Percentiles rank a stretch among this genome's conserved stretches.
Conservation (phyloP, 2,329 filamentous ascomycete species). For the Ophiostoma pallidulum region DNA sequence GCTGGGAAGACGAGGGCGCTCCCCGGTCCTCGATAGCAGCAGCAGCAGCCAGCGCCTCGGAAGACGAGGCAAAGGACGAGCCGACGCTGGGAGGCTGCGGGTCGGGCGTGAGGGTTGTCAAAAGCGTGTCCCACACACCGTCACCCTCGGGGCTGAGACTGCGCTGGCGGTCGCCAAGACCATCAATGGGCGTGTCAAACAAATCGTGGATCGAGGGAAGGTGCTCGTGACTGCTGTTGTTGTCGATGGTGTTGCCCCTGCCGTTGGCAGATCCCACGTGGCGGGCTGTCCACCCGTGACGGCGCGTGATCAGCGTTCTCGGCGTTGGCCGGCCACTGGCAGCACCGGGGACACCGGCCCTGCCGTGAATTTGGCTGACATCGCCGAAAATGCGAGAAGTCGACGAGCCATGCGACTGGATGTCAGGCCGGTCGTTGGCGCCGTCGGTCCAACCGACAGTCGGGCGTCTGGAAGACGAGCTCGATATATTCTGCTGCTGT, state of each 20-base stretch:
- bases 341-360: not conserved
- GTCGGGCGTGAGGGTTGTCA: slow-evolving; percentile 73
- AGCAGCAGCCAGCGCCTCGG: slow-evolving; percentile 34
- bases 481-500: slow-evolving; percentile 1
- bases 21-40: not conserved
- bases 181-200: slow-evolving; percentile 41
- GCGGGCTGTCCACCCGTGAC: slow-evolving; percentile 3
- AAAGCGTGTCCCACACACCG: slow-evolving; percentile 67
- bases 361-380: slow-evolving; percentile 1
- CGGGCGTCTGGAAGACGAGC: slow-evolving; percentile 1
- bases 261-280: too few relatives aligned
- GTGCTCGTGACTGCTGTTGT: not conserved
- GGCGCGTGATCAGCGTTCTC: not conserved
- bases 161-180: slow-evolving; percentile 73
- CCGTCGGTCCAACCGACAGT: slow-evolving; percentile 10
- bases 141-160: slow-evolving; percentile 66
- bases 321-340: not conserved
- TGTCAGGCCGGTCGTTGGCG: not conserved
- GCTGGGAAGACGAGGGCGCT: slow-evolving; percentile 1
- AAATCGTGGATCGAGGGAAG: slow-evolving; percentile 7
- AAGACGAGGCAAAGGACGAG: slow-evolving; percentile 72
- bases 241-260: too few relatives aligned
- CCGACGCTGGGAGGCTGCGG: slow-evolving; percentile 68
- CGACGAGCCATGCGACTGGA: not conserved
- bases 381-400: slow-evolving; percentile 12